A percentile compares a stretch with the other conserved stretches of the same genome.
Conservation (phyloP, 306 rosid genomes). For the Trifolium pratense region DNA sequence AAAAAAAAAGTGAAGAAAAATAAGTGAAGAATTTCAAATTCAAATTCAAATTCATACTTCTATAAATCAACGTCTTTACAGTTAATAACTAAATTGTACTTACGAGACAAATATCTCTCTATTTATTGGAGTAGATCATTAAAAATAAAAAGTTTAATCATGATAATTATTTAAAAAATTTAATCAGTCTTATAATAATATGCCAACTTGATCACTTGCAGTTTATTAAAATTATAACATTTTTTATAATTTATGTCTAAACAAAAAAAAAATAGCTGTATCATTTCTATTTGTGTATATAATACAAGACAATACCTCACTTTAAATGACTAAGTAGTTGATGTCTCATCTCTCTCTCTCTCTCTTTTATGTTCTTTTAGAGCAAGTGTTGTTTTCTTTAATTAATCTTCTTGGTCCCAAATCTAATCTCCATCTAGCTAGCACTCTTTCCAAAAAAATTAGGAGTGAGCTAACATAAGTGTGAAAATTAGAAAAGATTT, state of each 20-base stretch:
- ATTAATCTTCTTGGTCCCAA: neutral
- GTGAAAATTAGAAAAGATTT: neutral
- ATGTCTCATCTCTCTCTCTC: neutral
- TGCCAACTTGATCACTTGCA: neutral
- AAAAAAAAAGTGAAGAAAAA: too few relatives aligned
- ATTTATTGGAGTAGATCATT: neutral
- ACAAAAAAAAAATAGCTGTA: neutral
- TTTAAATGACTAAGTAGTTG: constrained; percentile 25
- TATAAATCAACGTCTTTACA: too few relatives aligned
- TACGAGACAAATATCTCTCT: neutral
- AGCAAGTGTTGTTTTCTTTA: constrained; percentile 34
- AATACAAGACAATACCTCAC: neutral
- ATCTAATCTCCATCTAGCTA: constrained; percentile 12
- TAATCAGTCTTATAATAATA: neutral
- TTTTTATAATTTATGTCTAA: neutral
- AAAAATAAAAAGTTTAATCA: neutral
- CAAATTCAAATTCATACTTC: too few relatives aligned
- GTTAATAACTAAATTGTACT: too few relatives aligned
- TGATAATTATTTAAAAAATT: neutral
- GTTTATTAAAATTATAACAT: neutral
- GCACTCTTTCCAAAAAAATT: neutral
- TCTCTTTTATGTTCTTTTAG: constrained; percentile 16
- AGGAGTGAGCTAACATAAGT: neutral
- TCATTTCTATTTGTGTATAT: neutral
- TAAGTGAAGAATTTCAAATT: too few relatives aligned